Evolutionary conservation across 192 early-diverging fungal species (phyloP), one percentile per base, ranked within the genome.

Genomic region (Dispira parvispora): DNA sequence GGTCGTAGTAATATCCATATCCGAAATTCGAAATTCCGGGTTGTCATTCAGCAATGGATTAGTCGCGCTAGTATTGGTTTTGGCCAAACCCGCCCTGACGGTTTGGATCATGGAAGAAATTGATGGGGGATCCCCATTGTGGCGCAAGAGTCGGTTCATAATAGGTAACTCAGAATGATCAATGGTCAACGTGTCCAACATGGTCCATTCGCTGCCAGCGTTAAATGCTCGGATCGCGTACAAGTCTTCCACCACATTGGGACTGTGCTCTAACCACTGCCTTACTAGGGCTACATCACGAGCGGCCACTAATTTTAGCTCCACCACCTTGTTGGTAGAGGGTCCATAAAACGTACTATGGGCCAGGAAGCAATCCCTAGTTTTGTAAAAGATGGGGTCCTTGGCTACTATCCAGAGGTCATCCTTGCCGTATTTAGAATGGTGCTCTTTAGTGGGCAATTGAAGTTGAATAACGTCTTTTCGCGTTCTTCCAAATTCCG

Each of bases 321-420:
- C 75, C 44, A 77, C 58, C 18, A 63, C 64, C 62, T 77, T 77
- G 65, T 70, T 74, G 45, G 71, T 71, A 45, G 72, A 70, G 1
- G 72, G 72, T 0, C 72, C 75, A 25, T 66, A 77, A 50, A 65
- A 77, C 42, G 61, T 68, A 52, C 75, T 77, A 46, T 70, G 72
- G 0, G 68, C 72, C 26, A 57, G 21, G 46, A 77, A 57, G 63
- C 71, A 68, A 26, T 70, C 68, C 20, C 63, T 45, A 10, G 65
- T 65, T 12, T 46, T 54, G n/a, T 53, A 32, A 71, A 76, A 73
- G 38, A 73, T 68, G 0, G 62, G 47, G 47, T 62, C 61, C 2
- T 64, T 54, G 0, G 72, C 71, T 14, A 76, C 66, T 11, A 69
- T 69, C 75, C 75, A 76, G 25, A 71, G 73, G 42, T 76, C 75